phyloP scores from a whole-genome alignment of 768 basidiomycete genomes.

The Auriscalpium microsporum region DNA sequence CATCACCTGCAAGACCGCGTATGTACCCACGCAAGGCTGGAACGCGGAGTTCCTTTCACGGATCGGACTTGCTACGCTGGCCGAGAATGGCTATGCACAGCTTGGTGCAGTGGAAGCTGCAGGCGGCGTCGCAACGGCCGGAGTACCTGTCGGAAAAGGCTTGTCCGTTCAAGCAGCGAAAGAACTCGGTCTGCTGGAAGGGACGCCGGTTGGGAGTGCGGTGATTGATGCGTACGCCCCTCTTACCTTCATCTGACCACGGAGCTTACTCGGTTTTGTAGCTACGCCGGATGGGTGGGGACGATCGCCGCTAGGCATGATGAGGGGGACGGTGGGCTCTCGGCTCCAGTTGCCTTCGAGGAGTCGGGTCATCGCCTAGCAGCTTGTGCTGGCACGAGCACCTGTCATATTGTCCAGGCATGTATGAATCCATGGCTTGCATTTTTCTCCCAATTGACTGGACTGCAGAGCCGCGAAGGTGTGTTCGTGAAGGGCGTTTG shows the following conservation, averaged over 20 bases:
- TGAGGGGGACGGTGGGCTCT: slow-evolving; percentile 37
- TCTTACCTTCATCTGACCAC: background rate
- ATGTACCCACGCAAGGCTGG: slow-evolving; percentile 84
- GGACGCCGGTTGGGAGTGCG: slow-evolving; percentile 89
- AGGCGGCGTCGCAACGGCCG: slow-evolving; percentile 65
- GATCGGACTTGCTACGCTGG: slow-evolving; percentile 73
- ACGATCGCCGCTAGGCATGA: slow-evolving; percentile 78
- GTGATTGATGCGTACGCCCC: slow-evolving; percentile 83
- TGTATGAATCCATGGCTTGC: slow-evolving; percentile 4
- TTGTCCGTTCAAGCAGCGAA: slow-evolving; percentile 70
- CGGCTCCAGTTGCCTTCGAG: slow-evolving; percentile 49
- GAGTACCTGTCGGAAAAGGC: slow-evolving; percentile 78
- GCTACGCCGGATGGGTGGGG: slow-evolving; percentile 95
- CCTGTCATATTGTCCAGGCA: slow-evolving; percentile 90
- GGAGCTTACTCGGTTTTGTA: slow-evolving; percentile 18
- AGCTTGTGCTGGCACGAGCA: slow-evolving; percentile 92
- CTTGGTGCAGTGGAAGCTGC: slow-evolving; percentile 56
- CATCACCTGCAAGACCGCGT: slow-evolving; percentile 93
- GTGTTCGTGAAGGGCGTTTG: slow-evolving; percentile 89
- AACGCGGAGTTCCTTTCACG: slow-evolving; percentile 75
- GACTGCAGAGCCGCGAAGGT: slow-evolving; percentile 58
- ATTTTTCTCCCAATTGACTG: background rate
- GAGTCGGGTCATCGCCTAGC: slow-evolving; percentile 81
- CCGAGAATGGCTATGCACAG: slow-evolving; percentile 60
- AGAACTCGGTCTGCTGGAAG: slow-evolving; percentile 77